A percentile compares a stretch with the other conserved stretches of the same genome.
These are phyloP conservation scores for Blastomyces silverae DNA, from an alignment of 2,329 filamentous ascomycete genomes.

Conservation along the genomic window DNA sequence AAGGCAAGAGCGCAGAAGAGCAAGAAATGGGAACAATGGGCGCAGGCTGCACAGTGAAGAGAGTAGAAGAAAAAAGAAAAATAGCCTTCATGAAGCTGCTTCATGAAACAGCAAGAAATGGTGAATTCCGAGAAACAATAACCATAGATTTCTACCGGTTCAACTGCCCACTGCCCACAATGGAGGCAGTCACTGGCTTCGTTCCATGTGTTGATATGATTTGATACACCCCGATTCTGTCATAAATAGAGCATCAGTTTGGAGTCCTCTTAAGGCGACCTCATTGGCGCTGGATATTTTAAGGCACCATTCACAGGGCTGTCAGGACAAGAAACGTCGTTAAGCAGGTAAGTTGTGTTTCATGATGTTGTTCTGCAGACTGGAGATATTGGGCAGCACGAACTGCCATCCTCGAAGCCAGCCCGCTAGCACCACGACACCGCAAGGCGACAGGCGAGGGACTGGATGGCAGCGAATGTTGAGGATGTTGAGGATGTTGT, in stretches of 20 bases:
- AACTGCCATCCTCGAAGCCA: neutral
- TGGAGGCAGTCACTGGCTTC: neutral
- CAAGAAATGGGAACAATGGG: slow-evolving; percentile 21
- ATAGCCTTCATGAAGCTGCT: slow-evolving; percentile 10
- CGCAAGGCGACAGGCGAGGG: slow-evolving; percentile 14
- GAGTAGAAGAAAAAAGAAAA: neutral
- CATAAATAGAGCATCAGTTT: neutral
- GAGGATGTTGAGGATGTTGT: slow-evolving; percentile 14
- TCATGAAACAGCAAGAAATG: slow-evolving; percentile 24
- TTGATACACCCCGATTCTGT: neutral
- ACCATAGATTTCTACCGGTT: slow-evolving; percentile 18
- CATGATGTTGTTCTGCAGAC: slow-evolving; percentile 1
- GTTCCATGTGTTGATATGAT: slow-evolving; percentile 4
- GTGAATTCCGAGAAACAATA: slow-evolving; percentile 17
- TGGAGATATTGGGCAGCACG: slow-evolving; percentile 6
- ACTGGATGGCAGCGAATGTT: slow-evolving; percentile 21
- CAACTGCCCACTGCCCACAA: neutral
- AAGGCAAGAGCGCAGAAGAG: slow-evolving; percentile 20
- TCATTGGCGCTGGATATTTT: slow-evolving; percentile 8
- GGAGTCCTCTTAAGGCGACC: neutral
- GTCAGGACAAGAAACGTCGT: neutral
- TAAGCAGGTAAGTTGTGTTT: neutral
- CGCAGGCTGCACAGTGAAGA: slow-evolving; percentile 1
- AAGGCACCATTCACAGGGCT: slow-evolving; percentile 10
- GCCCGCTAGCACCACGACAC: slow-evolving; percentile 2